Percentiles rank a stretch among this genome's conserved stretches.
phyloP scores from a whole-genome alignment of 148 eudicot species.

The Rhododendron griersonianum region DNA sequence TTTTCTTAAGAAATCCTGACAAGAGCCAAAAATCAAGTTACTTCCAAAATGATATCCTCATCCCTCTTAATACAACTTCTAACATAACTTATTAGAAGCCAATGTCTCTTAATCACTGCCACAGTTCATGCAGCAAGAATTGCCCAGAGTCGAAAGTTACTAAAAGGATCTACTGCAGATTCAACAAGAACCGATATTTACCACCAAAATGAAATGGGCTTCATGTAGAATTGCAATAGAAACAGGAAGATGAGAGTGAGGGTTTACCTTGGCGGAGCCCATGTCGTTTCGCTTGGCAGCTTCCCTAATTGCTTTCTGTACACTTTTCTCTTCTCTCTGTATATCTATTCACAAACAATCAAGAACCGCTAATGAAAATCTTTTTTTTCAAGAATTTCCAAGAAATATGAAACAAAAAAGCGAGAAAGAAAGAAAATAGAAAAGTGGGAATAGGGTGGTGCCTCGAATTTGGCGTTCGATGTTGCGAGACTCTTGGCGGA shows the following conservation, averaged over 20 bases:
- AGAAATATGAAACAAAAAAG: background rate
- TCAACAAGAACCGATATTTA: background rate
- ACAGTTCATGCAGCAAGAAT: background rate
- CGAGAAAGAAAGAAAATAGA: background rate
- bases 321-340: slow-evolving; percentile 89
- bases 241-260: background rate
- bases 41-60: background rate
- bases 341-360: slow-evolving; percentile 46
- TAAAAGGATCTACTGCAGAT: background rate
- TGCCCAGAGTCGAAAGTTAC: background rate
- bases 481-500: slow-evolving; percentile 86
- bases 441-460: background rate
- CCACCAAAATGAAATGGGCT: background rate
- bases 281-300: slow-evolving; percentile 97
- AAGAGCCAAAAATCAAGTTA: background rate
- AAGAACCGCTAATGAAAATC: background rate
- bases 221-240: background rate
- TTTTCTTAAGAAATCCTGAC: background rate
- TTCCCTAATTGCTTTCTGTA: slow-evolving; percentile 92
- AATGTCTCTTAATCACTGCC: background rate
- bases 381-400: background rate
- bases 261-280: slow-evolving; percentile 86
- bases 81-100: background rate
- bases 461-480: slow-evolving; percentile 96
- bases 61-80: background rate